These are phyloP conservation scores for Trametes gibbosa DNA, from an alignment of 768 basidiomycete genomes.

Conservation along the genomic window DNA sequence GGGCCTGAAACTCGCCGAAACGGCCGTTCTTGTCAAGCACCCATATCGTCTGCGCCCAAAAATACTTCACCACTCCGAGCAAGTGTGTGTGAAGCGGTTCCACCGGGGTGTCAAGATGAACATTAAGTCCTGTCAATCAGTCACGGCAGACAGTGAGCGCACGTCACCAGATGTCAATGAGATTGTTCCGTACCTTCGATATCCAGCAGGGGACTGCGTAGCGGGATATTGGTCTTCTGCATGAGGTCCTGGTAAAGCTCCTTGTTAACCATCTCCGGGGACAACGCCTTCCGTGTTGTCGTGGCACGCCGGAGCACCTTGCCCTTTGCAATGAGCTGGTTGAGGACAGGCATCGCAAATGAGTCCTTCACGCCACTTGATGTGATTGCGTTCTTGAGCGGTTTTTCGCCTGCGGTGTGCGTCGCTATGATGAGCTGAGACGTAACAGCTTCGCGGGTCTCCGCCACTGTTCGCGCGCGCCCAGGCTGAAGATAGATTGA, in stretches of 20 bases:
- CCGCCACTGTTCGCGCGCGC: not conserved
- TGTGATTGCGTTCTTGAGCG: slow-evolving; percentile 6
- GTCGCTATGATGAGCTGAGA: slow-evolving; percentile 6
- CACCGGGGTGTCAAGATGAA: slow-evolving; percentile 33
- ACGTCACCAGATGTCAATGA: no score
- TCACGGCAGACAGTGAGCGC: not conserved
- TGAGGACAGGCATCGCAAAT: slow-evolving; percentile 7
- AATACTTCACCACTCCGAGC: slow-evolving; percentile 36
- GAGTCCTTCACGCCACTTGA: slow-evolving; percentile 15
- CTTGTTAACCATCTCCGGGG: not conserved
- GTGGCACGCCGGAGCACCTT: slow-evolving; percentile 8
- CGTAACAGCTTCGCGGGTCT: slow-evolving; percentile 8
- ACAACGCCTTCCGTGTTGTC: not conserved
- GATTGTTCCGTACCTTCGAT: not conserved
- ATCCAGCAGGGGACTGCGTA: slow-evolving; percentile 11
- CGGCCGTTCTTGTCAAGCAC: slow-evolving; percentile 26
- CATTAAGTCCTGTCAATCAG: slow-evolving; percentile 23
- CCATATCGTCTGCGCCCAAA: slow-evolving; percentile 27
- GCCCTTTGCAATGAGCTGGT: slow-evolving; percentile 8
- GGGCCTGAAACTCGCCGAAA: slow-evolving; percentile 22
- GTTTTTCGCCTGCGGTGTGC: slow-evolving; percentile 10
- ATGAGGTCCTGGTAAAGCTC: not conserved
- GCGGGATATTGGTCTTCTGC: not conserved
- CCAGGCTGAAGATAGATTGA: slow-evolving; percentile 1
- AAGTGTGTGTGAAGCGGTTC: slow-evolving; percentile 36